Conservation (phyloP, 2,329 filamentous ascomycete genomes). For the Cladosporium sp. region DNA sequence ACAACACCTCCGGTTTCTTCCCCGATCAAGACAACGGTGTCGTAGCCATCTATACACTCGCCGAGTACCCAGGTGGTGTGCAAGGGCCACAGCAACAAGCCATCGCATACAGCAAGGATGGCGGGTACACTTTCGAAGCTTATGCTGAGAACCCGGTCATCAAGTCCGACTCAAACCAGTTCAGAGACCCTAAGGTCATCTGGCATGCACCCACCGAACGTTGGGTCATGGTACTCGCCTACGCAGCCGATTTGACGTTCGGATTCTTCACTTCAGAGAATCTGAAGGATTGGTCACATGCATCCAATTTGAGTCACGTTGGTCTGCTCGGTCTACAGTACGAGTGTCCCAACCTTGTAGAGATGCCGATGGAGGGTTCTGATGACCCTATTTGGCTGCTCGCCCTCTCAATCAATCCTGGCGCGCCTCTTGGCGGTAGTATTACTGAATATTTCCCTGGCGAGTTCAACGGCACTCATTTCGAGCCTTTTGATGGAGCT, state of each 20-base stretch:
- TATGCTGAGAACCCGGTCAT: conserved; percentile 61
- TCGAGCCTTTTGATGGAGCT: conserved; percentile 41
- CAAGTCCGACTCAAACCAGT: conserved; percentile 50
- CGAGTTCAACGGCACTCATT: conserved; percentile 62
- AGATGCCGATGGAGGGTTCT: conserved; percentile 47
- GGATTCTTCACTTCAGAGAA: conserved; percentile 60
- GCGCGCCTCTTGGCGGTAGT: conserved; percentile 54
- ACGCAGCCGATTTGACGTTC: conserved; percentile 51
- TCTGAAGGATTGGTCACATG: conserved; percentile 55
- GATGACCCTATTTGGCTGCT: conserved; percentile 44
- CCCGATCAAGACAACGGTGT: conserved; percentile 57
- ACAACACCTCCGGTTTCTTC: conserved; percentile 66
- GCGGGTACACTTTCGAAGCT: conserved; percentile 58
- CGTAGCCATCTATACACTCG: conserved; percentile 56
- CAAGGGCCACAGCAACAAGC: conserved; percentile 50
- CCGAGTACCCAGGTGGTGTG: conserved; percentile 28
- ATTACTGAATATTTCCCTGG: conserved; percentile 56
- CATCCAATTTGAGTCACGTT: conserved; percentile 54
- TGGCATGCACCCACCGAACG: conserved; percentile 48
- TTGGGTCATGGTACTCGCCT: conserved; percentile 58
- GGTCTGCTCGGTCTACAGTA: conserved; percentile 55
- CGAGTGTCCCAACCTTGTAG: conserved; percentile 61
- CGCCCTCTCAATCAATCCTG: conserved; percentile 54
- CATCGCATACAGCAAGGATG: conserved; percentile 59
- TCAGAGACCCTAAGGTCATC: conserved; percentile 64